These are phyloP conservation scores for Cyanodermella asteris DNA, from an alignment of 2,329 filamentous ascomycete species.

Conservation along the genomic window DNA sequence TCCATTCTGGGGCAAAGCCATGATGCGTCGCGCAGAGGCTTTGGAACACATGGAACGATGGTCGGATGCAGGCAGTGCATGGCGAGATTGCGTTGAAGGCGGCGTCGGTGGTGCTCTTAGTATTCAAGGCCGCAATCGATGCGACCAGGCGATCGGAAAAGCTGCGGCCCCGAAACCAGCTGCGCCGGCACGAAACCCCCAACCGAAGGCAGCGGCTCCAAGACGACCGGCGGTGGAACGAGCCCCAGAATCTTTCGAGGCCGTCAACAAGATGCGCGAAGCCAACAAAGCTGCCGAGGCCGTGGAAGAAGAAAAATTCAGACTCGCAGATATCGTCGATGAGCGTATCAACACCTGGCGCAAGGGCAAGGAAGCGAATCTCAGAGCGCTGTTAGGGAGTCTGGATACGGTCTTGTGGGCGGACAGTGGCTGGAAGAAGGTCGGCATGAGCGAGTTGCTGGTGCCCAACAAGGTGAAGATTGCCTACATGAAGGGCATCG, in stretches of 20 bases:
- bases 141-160: conserved; percentile 54
- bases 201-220: conserved; percentile 2
- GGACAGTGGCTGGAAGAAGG: conserved; percentile 86
- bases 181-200: conserved; percentile 8
- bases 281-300: conserved; percentile 71
- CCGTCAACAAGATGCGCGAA: conserved; percentile 59
- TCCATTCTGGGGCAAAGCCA: conserved; percentile 79
- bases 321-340: conserved; percentile 66
- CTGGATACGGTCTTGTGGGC: conserved; percentile 82
- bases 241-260: conserved; percentile 39
- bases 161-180: conserved; percentile 18
- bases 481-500: conserved; percentile 96
- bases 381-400: conserved; percentile 69
- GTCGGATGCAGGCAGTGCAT: conserved; percentile 58
- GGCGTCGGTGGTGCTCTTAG: conserved; percentile 72
- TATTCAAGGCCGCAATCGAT: conserved; percentile 67
- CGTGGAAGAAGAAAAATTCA: conserved; percentile 84
- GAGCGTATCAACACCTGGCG: conserved; percentile 61
- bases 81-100: conserved; percentile 63
- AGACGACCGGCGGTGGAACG: conserved; percentile 16
- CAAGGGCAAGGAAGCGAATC: conserved; percentile 76
- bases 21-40: conserved; percentile 87
- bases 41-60: conserved; percentile 91
- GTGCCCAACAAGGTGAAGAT: conserved; percentile 93
- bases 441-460: conserved; percentile 81